phyloP scores from a whole-genome alignment of 768 basidiomycete genomes.

The Tylopilus felleus region DNA sequence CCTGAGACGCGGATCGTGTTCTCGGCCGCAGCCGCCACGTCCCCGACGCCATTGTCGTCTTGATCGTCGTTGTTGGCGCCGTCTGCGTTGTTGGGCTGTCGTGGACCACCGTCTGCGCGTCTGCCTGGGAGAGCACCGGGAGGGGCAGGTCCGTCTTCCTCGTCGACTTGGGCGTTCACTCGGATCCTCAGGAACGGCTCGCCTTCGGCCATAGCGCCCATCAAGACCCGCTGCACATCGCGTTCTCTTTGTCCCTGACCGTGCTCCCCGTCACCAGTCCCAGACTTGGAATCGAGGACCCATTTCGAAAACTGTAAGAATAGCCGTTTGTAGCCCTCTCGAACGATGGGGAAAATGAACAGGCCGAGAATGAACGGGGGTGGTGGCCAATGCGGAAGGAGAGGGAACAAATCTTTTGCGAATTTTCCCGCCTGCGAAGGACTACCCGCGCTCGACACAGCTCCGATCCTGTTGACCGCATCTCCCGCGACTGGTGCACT shows the following conservation, averaged over 20 bases:
- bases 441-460: neutral
- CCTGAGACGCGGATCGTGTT: slow-evolving; percentile 56
- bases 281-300: slow-evolving; percentile 39
- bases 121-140: slow-evolving; percentile 13
- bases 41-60: slow-evolving; percentile 12
- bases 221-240: slow-evolving; percentile 21
- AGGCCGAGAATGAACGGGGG: slow-evolving; percentile 56
- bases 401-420: slow-evolving; percentile 22
- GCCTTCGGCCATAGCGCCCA: slow-evolving; percentile 25
- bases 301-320: slow-evolving; percentile 41
- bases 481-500: slow-evolving; percentile 23
- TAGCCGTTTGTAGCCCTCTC: slow-evolving; percentile 40
- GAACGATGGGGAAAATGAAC: slow-evolving; percentile 48
- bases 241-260: slow-evolving; percentile 14
- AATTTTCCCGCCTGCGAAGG: neutral
- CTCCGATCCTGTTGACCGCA: neutral
- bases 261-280: slow-evolving; percentile 1
- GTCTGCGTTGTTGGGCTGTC: slow-evolving; percentile 13
- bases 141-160: slow-evolving; percentile 14
- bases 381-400: slow-evolving; percentile 51
- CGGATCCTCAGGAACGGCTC: slow-evolving; percentile 31
- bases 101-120: slow-evolving; percentile 10
- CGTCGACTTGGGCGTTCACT: slow-evolving; percentile 35
- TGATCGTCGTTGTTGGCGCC: slow-evolving; percentile 2
- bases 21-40: slow-evolving; percentile 51